Base-by-base conservation (phyloP, 129 eudicot species). In the Cynara cardunculus region DNA sequence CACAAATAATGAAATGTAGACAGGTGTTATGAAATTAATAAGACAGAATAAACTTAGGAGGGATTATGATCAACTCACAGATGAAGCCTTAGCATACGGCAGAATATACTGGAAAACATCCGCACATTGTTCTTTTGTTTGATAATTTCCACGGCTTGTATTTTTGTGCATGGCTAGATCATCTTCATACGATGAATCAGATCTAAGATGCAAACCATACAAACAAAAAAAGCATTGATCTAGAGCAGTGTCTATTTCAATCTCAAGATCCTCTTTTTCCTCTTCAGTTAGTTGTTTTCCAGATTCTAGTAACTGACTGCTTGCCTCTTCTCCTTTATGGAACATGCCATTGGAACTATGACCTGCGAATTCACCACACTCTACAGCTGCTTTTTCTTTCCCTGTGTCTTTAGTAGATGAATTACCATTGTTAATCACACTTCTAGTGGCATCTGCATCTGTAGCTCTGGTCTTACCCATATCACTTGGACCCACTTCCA, bases 101-200 rank as follows among this genome's bases (percentile, higher is more conserved):
- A 95, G 89, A 78, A 95, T 89, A 87, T 95, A 95, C 83, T 88
- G 94, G 72, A 95, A 95, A 76, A 95, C 99, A 73, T 95, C 99
- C 13, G 99, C 97, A 85, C 99, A 95, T 82, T 95, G 99, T 87
- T 95, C 99, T 80, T 95, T 95, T 13, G 99, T 92, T 87, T 95
- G 99, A 88, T 92, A 95, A 86, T 95, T 96, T 59, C 96, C 97
- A 16, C 88, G 91, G 82, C 96, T 92, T 73, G 97, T 95, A 78
- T 95, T 95, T 87, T 88, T 90, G 81, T 95, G 99, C 73, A 73
- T 74, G 73, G 87, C 88, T 69, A 92, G 68, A 80, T 95, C 99
- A 66, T 95, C 99, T 84, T 92, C 96, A 78, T 83, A 89, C 24
- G 91, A 89, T 30, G 99, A 90, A 82, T 95, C 99, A 22, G 94